These are phyloP conservation scores for Xylariaceae sp. DNA, from an alignment of 2,329 filamentous ascomycete species.

Conservation along the genomic window DNA sequence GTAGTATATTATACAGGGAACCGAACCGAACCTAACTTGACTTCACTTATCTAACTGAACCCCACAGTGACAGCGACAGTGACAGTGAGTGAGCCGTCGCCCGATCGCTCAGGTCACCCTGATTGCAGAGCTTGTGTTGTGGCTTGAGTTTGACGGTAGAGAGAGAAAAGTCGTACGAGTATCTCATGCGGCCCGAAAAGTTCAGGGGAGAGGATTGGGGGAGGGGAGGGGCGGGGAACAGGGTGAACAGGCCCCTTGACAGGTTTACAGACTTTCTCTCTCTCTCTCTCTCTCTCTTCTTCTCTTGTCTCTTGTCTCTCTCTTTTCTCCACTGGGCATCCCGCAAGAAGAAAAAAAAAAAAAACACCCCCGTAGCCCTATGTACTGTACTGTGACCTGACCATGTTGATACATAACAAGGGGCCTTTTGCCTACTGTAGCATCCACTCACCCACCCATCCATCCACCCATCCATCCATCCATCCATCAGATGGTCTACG, in stretches of 20 bases:
- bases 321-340: background rate
- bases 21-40: no score
- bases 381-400: background rate
- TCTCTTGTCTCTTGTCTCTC: no score
- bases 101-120: background rate
- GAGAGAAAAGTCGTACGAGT: slow-evolving; percentile 6
- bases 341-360: no score
- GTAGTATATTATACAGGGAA: no score
- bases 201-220: background rate
- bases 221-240: no score
- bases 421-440: background rate
- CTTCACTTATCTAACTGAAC: no score
- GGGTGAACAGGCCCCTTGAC: background rate
- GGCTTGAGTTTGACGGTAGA: background rate
- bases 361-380: slow-evolving; percentile 4
- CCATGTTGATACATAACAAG: slow-evolving; percentile 1
- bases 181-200: slow-evolving; percentile 1
- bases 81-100: background rate
- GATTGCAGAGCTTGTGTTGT: background rate
- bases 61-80: background rate
- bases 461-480: no score
- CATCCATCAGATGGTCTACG: no score
- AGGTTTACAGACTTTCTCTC: background rate
- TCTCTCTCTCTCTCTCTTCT: no score
- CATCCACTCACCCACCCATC: no score